Evolutionary conservation across 139 green algal genomes (phyloP).

Genomic region (Closterium sp.): DNA sequence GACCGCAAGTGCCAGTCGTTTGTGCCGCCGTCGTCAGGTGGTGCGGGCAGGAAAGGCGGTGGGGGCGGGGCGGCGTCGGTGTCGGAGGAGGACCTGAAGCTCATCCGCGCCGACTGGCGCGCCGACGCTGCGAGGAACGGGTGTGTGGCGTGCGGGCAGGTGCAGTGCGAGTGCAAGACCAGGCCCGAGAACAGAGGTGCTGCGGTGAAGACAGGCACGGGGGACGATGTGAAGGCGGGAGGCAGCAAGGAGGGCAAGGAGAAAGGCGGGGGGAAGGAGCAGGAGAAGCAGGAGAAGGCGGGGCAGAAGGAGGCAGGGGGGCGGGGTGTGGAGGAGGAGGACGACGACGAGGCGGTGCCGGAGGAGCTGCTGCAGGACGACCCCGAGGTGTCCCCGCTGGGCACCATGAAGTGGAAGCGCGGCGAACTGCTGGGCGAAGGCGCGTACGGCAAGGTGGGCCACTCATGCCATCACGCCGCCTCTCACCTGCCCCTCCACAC

Average conservation of each 20-base stretch:
- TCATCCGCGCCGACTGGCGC: slow-evolving; percentile 36
- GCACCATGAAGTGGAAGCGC: slow-evolving; percentile 50
- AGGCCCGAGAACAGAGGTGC: neutral
- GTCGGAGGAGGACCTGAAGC: slow-evolving; percentile 9
- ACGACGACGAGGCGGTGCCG: neutral
- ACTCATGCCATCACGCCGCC: neutral
- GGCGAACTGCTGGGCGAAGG: slow-evolving; percentile 62
- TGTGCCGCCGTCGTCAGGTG: neutral
- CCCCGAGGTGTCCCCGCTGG: slow-evolving; percentile 41
- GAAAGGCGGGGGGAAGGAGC: slow-evolving; percentile 5
- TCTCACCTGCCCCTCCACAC: too few species aligned
- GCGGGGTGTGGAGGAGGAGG: neutral
- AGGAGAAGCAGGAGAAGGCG: neutral
- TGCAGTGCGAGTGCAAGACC: slow-evolving; percentile 1
- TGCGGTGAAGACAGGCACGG: neutral
- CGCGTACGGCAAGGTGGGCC: slow-evolving; percentile 64
- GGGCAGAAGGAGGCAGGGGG: slow-evolving; percentile 3
- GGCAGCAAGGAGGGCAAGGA: neutral
- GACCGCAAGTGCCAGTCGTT: too few species aligned
- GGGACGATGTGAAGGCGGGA: neutral
- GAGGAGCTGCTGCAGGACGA: neutral
- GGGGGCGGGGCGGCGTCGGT: neutral
- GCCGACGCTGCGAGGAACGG: neutral
- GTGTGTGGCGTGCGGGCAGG: slow-evolving; percentile 30
- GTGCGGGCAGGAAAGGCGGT: neutral